A percentile compares a stretch with the other conserved stretches of the same genome.
Evolutionary conservation across 352 stramenopile species (phyloP).

Genomic region (Phytophthora tubulina): DNA sequence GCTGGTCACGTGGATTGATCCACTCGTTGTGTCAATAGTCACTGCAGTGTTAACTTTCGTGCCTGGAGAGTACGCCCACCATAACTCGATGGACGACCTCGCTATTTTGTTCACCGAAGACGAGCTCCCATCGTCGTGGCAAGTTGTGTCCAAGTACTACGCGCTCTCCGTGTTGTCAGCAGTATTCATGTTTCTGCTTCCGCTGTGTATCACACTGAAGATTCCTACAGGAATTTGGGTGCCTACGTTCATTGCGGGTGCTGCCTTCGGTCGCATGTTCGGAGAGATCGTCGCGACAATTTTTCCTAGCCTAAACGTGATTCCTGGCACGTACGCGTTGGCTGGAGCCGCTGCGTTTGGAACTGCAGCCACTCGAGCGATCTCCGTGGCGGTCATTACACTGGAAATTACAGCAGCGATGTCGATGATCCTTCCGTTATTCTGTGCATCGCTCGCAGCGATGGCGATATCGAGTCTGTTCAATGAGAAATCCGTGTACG

Average conservation of each 20-base stretch:
- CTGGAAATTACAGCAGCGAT: slow-evolving; percentile 89
- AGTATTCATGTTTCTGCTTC: slow-evolving; percentile 72
- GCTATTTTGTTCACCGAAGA: slow-evolving; percentile 68
- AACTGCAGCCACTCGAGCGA: slow-evolving; percentile 72
- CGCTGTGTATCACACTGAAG: slow-evolving; percentile 84
- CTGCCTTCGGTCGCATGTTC: slow-evolving; percentile 81
- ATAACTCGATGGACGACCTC: slow-evolving; percentile 69
- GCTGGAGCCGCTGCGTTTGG: slow-evolving; percentile 81
- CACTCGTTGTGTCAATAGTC: slow-evolving; percentile 68
- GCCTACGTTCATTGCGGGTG: slow-evolving; percentile 87
- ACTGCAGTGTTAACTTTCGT: slow-evolving; percentile 78
- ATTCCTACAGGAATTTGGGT: slow-evolving; percentile 88
- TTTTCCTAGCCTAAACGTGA: slow-evolving; percentile 25
- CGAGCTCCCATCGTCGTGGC: slow-evolving; percentile 58
- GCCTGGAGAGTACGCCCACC: slow-evolving; percentile 68
- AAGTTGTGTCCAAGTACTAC: slow-evolving; percentile 74
- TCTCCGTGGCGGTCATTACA: slow-evolving; percentile 89
- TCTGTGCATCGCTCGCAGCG: slow-evolving; percentile 73
- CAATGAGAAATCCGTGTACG: slow-evolving; percentile 84
- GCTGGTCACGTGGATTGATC: slow-evolving; percentile 74
- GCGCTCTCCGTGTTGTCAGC: slow-evolving; percentile 56
- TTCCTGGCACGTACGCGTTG: slow-evolving; percentile 82
- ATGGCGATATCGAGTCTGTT: slow-evolving; percentile 75
- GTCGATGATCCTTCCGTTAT: slow-evolving; percentile 84
- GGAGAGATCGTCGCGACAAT: slow-evolving; percentile 66